Conservation (phyloP, 257 asterid species). For the Lycium barbarum region DNA sequence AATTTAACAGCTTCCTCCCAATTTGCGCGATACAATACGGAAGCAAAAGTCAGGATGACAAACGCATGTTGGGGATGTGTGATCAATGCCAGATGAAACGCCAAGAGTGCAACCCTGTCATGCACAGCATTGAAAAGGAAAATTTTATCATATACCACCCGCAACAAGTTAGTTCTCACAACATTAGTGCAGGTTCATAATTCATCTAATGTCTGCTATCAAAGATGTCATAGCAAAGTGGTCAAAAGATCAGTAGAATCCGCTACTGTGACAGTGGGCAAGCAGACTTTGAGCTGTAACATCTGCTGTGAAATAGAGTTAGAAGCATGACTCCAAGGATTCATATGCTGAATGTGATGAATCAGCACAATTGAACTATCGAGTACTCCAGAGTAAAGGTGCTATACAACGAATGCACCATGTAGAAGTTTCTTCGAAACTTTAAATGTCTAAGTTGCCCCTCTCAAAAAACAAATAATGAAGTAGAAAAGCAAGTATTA, state of each 20-base stretch:
- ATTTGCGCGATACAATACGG: slow-evolving; percentile 66
- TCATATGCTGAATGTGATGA: slow-evolving; percentile 4
- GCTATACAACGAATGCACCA: slow-evolving; percentile 3
- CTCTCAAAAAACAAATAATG: background rate
- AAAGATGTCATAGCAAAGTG: background rate
- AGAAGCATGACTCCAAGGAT: background rate
- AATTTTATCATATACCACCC: background rate
- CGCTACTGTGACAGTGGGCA: background rate
- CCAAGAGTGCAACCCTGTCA: slow-evolving; percentile 83
- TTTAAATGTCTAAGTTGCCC: background rate
- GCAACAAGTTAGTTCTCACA: background rate
- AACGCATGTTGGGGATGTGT: slow-evolving; percentile 66
- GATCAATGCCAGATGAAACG: slow-evolving; percentile 70
- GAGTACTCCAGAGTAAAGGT: background rate
- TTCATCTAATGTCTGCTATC: slow-evolving; percentile 3
- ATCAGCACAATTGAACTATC: background rate
- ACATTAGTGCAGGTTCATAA: background rate
- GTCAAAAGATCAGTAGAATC: background rate
- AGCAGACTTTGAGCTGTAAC: background rate
- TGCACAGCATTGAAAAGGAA: background rate
- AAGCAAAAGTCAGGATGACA: slow-evolving; percentile 81
- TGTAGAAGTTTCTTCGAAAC: background rate
- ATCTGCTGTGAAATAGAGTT: slow-evolving; percentile 5
- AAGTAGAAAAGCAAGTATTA: background rate
- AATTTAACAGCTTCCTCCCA: slow-evolving; percentile 67